A percentile compares a stretch with the other conserved stretches of the same genome.
phyloP scores from a whole-genome alignment of 768 basidiomycete genomes.

The Ramaria rubella region DNA sequence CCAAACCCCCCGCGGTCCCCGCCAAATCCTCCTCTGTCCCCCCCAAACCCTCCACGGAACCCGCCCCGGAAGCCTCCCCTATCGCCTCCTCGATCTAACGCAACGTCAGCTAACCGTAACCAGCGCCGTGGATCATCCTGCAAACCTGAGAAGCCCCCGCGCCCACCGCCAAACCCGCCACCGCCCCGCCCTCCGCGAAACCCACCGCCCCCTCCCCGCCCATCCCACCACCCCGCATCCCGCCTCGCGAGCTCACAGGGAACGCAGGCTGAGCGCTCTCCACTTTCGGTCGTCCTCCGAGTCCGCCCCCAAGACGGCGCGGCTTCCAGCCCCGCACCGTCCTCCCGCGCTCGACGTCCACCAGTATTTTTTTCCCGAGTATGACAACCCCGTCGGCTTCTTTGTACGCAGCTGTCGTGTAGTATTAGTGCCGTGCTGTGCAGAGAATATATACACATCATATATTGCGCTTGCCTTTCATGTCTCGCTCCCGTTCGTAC shows the following conservation, averaged over 20 bases:
- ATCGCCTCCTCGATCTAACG: constrained; percentile 27
- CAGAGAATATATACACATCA: neutral
- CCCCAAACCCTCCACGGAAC: no score
- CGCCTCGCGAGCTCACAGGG: neutral
- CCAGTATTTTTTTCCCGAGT: constrained; percentile 91
- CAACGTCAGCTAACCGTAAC: constrained; percentile 25
- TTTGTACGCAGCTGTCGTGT: constrained; percentile 79
- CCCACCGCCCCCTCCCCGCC: constrained; percentile 39
- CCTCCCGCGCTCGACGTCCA: constrained; percentile 96
- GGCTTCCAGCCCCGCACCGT: constrained; percentile 99
- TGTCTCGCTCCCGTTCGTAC: constrained; percentile 96
- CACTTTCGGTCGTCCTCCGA: constrained; percentile 92
- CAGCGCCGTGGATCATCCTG: constrained; percentile 17
- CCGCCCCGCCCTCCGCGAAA: constrained; percentile 21
- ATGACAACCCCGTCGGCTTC: constrained; percentile 96
- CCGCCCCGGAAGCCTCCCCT: constrained; percentile 22
- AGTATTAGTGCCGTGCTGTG: neutral
- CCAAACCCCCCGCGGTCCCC: constrained; percentile 25
- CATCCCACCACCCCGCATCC: constrained; percentile 35
- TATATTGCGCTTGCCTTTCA: constrained; percentile 99
- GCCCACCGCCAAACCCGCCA: constrained; percentile 29
- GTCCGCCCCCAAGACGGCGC: constrained; percentile 89
- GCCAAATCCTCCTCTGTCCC: constrained; percentile 22
- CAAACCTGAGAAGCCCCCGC: constrained; percentile 25
- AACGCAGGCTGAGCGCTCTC: constrained; percentile 38